Evolutionary conservation across 352 stramenopile species (phyloP), one percentile per base, ranked within the genome.

Genomic region (Aphanomyces invadans): DNA sequence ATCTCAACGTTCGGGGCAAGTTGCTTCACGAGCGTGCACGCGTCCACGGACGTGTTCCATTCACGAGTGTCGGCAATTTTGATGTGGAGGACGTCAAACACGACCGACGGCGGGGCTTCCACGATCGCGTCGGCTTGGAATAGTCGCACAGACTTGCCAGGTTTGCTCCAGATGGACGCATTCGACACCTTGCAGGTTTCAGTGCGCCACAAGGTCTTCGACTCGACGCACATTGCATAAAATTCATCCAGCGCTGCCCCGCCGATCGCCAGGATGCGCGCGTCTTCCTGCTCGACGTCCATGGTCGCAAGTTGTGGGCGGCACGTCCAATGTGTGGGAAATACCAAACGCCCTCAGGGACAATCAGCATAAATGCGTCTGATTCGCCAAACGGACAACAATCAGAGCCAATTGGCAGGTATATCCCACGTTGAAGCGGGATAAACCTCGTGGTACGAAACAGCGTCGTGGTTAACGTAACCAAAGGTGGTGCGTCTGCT

Each of bases 121-220:
- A 57, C 21, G 49, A 57, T 29, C 49, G 49, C 49, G 15, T 57
- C 49, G 25, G 49, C 49, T 57, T 57, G 49, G 19, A 57, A 57
- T 7, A 57, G 21, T 9, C 49, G 19, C 4, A 57, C 49, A 15
- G 21, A n/a, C 19, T 29, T 32, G 49, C 49, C 49, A 33, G 49
- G 49, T 32, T 57, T 57, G 49, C 49, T 57, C 49, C 49, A 57
- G 29, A 57, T 57, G 12, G 49, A 38, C 4, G 49, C 49, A 12
- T 57, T 26, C 49, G 49, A 5, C 19, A 57, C 49, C 19, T 29
- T 29, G 49, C 49, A 57, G 17, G 5, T 32, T n/a, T 57, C 49
- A 21, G 15, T 38, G 29, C 25, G 49, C 49, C 49, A 57, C 12
- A 57, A 28, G 29, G 12, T 32, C 49, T 57, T 57, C 21, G 49